Evolutionary conservation across 345 rosid genomes (phyloP).

Genomic region (Salix viminalis): DNA sequence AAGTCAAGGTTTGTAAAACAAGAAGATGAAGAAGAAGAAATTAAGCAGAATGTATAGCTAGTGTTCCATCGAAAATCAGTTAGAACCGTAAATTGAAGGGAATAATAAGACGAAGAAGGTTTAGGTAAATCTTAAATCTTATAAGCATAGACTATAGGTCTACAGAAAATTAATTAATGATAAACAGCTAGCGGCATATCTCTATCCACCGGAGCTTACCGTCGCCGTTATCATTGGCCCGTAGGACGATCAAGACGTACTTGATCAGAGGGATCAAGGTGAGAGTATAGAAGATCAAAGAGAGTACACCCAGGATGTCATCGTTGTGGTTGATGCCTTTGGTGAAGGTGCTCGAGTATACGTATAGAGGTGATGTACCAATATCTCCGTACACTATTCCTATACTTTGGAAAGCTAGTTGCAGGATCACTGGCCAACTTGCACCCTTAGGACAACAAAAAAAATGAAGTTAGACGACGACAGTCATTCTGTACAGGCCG

Average conservation of each 20-base stretch:
- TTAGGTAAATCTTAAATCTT: too few relatives aligned
- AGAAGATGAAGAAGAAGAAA: too few relatives aligned
- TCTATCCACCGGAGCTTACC: neutral
- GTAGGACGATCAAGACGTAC: constrained; percentile 48
- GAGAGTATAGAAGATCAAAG: constrained; percentile 50
- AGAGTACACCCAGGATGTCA: constrained; percentile 51
- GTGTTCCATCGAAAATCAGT: too few relatives aligned
- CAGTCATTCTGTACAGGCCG: too few relatives aligned
- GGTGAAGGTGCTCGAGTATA: constrained; percentile 33
- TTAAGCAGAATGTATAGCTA: too few relatives aligned
- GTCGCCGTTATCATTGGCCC: constrained; percentile 56
- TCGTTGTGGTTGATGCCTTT: constrained; percentile 38
- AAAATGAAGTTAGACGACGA: too few relatives aligned
- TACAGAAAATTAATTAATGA: neutral
- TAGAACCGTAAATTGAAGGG: too few relatives aligned
- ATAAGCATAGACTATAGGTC: too few relatives aligned
- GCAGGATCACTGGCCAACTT: constrained; percentile 37
- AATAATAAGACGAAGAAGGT: too few relatives aligned
- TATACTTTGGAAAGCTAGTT: constrained; percentile 56
- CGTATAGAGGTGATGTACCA: constrained; percentile 60
- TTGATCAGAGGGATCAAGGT: constrained; percentile 52
- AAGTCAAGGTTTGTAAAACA: too few relatives aligned
- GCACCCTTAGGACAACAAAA: neutral
- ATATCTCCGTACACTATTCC: constrained; percentile 60
- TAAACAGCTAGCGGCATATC: neutral